Evolutionary conservation across 2,329 filamentous ascomycete genomes (phyloP), one percentile per base, ranked within the genome.

Genomic region (Immersiporthe knoxdaviesiana): DNA sequence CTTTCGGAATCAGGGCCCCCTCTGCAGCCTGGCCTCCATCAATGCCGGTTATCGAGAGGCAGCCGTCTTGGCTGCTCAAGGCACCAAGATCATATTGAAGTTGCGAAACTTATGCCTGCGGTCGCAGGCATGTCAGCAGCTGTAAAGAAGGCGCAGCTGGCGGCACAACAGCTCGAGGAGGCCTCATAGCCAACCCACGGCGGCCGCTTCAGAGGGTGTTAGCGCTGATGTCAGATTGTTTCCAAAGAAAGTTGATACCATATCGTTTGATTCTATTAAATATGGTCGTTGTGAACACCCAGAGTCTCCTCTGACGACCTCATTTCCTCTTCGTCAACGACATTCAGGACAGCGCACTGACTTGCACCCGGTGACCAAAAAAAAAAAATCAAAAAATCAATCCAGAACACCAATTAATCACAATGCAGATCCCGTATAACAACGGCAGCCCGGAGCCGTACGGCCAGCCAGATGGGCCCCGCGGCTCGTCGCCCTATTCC

Each of bases 351-450:
- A 14, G 4, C 10, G 37, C 18, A 2, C n/a, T n/a, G n/a, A n/a
- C n/a, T 35, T 21, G 56, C 30, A 12, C 12, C 16, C 32, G 5
- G 32, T 24, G n/a, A n/a, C n/a, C n/a, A n/a, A n/a, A n/a, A n/a
- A n/a, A n/a, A n/a, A n/a, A n/a, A n/a, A n/a, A n/a, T n/a, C n/a
- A n/a, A n/a, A 37, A 8, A 32, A 24, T 3, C 35, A 14, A 37
- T 12, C 2, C 1, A 21, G n/a, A 63, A 30, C 24, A 4, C 4
- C 14, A 12, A n/a, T 14, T 1, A 50, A 12, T n/a, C 39, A 67
- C 27, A 0, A 70, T 70, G 68, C 68, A 67, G 16, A 47, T 70
- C 14, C 65, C 68, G 7, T 63, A 67, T 27, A 59, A 60, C 16
- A 62, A 64, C 44, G 47, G 27, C 16, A 63, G 50, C 27, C 59